Percentiles rank a stretch among this genome's conserved stretches.
phyloP scores from a whole-genome alignment of 1,284 basidiomycete species.

The Peniophora sp. region DNA sequence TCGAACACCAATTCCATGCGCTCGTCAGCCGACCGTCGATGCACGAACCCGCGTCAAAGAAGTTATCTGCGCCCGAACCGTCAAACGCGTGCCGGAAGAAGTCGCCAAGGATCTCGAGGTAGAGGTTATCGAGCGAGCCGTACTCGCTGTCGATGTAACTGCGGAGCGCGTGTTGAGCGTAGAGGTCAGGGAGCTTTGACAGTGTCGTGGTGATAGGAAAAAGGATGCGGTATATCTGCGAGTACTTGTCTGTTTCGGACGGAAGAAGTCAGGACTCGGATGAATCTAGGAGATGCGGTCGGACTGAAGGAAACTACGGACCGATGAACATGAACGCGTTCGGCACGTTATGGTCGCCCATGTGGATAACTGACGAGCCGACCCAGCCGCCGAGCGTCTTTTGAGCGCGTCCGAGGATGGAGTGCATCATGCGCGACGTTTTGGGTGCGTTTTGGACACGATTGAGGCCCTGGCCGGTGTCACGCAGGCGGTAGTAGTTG shows the following conservation, averaged over 20 bases:
- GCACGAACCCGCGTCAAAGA: constrained; percentile 66
- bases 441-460: constrained; percentile 77
- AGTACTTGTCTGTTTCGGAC: constrained; percentile 60
- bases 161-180: constrained; percentile 55
- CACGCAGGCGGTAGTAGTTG: constrained; percentile 65
- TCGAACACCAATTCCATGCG: constrained; percentile 83
- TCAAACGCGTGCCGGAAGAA: constrained; percentile 82
- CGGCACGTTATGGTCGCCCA: constrained; percentile 81
- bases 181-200: constrained; percentile 56
- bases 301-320: constrained; percentile 14
- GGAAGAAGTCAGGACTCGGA: not conserved
- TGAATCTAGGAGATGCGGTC: not conserved
- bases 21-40: constrained; percentile 66
- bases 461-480: constrained; percentile 79
- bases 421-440: constrained; percentile 79
- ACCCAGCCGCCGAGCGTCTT: constrained; percentile 73
- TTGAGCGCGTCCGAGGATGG: constrained; percentile 72
- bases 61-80: constrained; percentile 75
- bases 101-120: constrained; percentile 64
- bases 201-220: constrained; percentile 76
- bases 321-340: constrained; percentile 78
- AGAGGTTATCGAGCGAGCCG: constrained; percentile 60
- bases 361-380: constrained; percentile 49
- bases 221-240: constrained; percentile 80
- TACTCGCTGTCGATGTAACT: constrained; percentile 78